Base-by-base conservation (phyloP, 108 stramenopile species). In the Craspedostauros australis region DNA sequence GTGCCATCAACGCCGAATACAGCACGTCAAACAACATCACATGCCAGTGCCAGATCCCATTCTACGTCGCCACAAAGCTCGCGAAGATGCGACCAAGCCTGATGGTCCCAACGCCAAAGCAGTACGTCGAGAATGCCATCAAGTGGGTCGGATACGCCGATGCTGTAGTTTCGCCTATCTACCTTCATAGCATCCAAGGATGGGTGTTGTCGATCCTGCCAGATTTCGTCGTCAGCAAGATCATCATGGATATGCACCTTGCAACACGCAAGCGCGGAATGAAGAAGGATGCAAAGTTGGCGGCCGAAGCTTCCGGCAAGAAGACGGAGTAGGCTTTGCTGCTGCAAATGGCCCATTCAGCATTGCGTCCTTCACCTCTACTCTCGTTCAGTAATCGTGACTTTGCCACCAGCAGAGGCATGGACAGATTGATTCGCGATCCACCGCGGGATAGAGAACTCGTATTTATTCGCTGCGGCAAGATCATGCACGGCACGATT, bases 11-110 rank as follows among this genome's bases (percentile, higher is more conserved):
- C 70, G 86, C 86, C 5, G 96, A 97, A 66, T 91, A 91, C 65
- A 68, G 68, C 19, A 50, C 46, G 14, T 20, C 52, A 37, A 89
- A 78, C 76, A 96, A 96, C 36, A 73, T 98, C 50, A 82, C 76
- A 42, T 94, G 95, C 41, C 96, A 97, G 64, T 95, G 94, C 72
- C 97, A 98, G 60, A 74, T 86, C 50, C 99, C 99, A 2, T 89
- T 98, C 59, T 93, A 97, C 52, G 96, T 99, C 22, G 91, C 94
- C 34, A 96, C 97, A 9, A 98, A 98, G 73, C 72, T 99, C 36
- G 91, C 96, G 51, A 99, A 99, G 75, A 76, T 97, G 84, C 80
- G 95, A 18, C 91, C 91, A 61, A 70, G 75, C 36, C 39, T 94
- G 31, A 88, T 68, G 69, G 91, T 91, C 36, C 96, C 97, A 11